Evolutionary conservation across 352 stramenopile species (phyloP).

Genomic region (Phytophthora quininea): DNA sequence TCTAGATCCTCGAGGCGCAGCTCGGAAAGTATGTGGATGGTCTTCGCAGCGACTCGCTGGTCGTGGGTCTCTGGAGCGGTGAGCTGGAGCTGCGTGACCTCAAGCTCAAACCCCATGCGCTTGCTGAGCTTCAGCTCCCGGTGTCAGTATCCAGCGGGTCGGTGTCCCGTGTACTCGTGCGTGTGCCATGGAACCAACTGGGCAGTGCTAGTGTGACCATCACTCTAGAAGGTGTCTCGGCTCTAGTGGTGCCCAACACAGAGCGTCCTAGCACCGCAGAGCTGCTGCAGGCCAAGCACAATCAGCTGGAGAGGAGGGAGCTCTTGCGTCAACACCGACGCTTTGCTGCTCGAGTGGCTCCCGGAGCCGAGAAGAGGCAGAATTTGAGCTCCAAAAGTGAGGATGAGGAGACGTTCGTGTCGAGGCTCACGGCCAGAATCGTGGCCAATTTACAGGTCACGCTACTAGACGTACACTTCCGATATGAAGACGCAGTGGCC

Average conservation of each 20-base stretch:
- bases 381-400: constrained; percentile 29
- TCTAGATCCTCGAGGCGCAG: constrained; percentile 79
- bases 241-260: constrained; percentile 71
- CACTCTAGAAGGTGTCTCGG: constrained; percentile 72
- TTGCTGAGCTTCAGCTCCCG: constrained; percentile 78
- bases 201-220: constrained; percentile 81
- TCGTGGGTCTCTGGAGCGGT: constrained; percentile 85
- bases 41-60: constrained; percentile 77
- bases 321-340: constrained; percentile 72
- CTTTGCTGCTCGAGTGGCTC: constrained; percentile 52
- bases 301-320: constrained; percentile 69
- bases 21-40: constrained; percentile 86
- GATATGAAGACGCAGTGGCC: constrained; percentile 77
- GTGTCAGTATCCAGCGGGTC: constrained; percentile 65
- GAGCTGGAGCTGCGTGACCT: constrained; percentile 77
- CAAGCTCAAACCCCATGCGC: constrained; percentile 76
- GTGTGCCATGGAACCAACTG: constrained; percentile 88
- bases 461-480: constrained; percentile 69
- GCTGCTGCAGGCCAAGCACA: constrained; percentile 60
- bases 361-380: constrained; percentile 14
- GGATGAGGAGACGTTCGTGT: constrained; percentile 84
- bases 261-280: constrained; percentile 54
- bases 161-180: constrained; percentile 69
- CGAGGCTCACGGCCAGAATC: constrained; percentile 74
- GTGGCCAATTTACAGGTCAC: constrained; percentile 85